These are phyloP conservation scores for Fusarium fujikuroi DNA, from an alignment of 2,329 filamentous ascomycete species.

Conservation along the genomic window DNA sequence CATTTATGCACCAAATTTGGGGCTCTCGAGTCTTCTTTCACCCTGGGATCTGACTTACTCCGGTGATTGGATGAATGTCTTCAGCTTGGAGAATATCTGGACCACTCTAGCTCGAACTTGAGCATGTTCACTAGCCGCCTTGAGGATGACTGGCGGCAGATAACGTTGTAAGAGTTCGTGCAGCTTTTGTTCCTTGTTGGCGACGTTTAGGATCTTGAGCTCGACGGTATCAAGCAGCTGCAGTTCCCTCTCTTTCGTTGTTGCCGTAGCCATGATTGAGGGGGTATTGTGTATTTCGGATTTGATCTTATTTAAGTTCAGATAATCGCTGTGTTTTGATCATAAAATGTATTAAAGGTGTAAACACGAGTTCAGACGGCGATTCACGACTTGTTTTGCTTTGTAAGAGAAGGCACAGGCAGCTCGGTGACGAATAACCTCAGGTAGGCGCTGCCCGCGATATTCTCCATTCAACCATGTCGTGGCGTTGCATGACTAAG, in stretches of 20 bases:
- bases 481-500: constrained; percentile 44
- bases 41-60: constrained; percentile 43
- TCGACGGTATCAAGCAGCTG: constrained; percentile 87
- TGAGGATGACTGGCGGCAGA: constrained; percentile 83
- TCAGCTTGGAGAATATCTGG: constrained; percentile 62
- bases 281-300: not conserved
- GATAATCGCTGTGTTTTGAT: not conserved
- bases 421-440: constrained; percentile 39
- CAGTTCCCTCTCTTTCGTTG: constrained; percentile 76
- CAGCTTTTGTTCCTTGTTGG: constrained; percentile 86
- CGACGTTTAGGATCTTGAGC: constrained; percentile 79
- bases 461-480: constrained; percentile 35
- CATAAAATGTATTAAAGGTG: not conserved
- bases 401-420: constrained; percentile 27
- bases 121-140: constrained; percentile 82
- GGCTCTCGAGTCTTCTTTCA: no score
- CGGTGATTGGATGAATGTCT: constrained; percentile 63
- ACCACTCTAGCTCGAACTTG: constrained; percentile 81
- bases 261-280: constrained; percentile 50
- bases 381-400: not conserved
- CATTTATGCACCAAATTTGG: not conserved
- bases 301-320: not conserved
- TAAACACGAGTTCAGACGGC: not conserved
- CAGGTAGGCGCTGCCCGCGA: constrained; percentile 15
- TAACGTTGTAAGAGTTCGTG: constrained; percentile 81